Evolutionary conservation across 1,139 yeast species (phyloP).

Genomic region (Geotrichum bryndzae): DNA sequence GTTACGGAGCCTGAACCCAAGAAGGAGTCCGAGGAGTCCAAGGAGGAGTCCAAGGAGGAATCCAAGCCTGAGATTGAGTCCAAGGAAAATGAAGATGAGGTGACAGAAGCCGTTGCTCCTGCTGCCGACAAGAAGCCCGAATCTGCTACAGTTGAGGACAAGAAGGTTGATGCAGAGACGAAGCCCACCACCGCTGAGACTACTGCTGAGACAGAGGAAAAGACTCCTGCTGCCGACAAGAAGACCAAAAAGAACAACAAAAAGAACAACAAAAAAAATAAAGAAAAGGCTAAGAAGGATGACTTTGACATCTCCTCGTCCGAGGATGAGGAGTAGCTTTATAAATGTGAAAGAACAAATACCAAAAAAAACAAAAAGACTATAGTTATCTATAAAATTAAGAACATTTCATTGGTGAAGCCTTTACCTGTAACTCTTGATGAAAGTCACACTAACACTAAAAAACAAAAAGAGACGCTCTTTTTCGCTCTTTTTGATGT

Average conservation of each 20-base stretch:
- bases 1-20: background rate
- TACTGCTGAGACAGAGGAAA: background rate
- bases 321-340: background rate
- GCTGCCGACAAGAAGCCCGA: background rate
- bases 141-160: background rate
- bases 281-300: background rate
- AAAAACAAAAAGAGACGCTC: too few relatives aligned
- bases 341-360: background rate
- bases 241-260: background rate
- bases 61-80: background rate
- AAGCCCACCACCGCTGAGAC: background rate
- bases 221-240: background rate
- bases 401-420: background rate
- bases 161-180: background rate
- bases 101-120: background rate
- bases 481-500: too few relatives aligned
- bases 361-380: background rate
- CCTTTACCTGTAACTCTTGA: background rate
- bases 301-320: constrained; percentile 2
- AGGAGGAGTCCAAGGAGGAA: constrained; percentile 4
- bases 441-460: background rate
- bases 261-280: background rate
- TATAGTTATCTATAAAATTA: background rate
- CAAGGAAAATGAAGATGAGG: background rate
- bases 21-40: background rate